Percentiles rank a stretch among this genome's conserved stretches.
phyloP scores from a whole-genome alignment of 768 basidiomycete species.

The Strobilomyces confusus region DNA sequence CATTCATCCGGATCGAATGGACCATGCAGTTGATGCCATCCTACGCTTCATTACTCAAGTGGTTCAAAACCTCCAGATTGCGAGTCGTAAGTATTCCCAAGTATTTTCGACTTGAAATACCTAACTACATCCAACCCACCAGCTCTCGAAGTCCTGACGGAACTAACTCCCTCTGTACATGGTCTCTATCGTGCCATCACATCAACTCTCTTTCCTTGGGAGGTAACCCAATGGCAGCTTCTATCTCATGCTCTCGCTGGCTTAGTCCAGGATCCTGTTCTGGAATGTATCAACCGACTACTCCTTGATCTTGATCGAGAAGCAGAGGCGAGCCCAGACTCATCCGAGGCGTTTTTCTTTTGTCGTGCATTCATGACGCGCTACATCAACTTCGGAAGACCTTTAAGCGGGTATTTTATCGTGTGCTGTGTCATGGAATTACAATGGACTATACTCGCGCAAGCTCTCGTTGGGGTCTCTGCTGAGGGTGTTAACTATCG shows the following conservation, averaged over 20 bases:
- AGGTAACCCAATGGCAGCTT: constrained; percentile 56
- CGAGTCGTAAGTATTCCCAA: constrained; percentile 44
- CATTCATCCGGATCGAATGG: constrained; percentile 45
- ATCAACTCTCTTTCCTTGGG: constrained; percentile 75
- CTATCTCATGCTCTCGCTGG: constrained; percentile 50
- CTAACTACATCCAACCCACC: background rate
- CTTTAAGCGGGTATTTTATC: constrained; percentile 82
- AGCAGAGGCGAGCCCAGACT: constrained; percentile 40
- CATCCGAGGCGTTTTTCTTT: constrained; percentile 41
- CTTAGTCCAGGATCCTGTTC: constrained; percentile 60
- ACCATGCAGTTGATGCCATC: constrained; percentile 54
- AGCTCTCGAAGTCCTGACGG: constrained; percentile 74
- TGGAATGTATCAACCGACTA: constrained; percentile 71
- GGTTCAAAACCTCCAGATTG: constrained; percentile 51
- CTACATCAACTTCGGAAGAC: constrained; percentile 71
- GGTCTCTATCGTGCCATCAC: constrained; percentile 85
- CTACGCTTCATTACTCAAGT: constrained; percentile 54
- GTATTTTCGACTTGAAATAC: background rate
- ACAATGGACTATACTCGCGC: constrained; percentile 81
- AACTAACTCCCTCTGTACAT: constrained; percentile 77
- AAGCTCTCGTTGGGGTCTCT: constrained; percentile 48
- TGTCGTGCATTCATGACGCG: constrained; percentile 69
- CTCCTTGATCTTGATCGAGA: constrained; percentile 58
- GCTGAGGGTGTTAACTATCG: constrained; percentile 20
- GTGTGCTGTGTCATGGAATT: constrained; percentile 88